Evolutionary conservation across 75 land plant genomes (phyloP).

Genomic region (Cunninghamia lanceolata): DNA sequence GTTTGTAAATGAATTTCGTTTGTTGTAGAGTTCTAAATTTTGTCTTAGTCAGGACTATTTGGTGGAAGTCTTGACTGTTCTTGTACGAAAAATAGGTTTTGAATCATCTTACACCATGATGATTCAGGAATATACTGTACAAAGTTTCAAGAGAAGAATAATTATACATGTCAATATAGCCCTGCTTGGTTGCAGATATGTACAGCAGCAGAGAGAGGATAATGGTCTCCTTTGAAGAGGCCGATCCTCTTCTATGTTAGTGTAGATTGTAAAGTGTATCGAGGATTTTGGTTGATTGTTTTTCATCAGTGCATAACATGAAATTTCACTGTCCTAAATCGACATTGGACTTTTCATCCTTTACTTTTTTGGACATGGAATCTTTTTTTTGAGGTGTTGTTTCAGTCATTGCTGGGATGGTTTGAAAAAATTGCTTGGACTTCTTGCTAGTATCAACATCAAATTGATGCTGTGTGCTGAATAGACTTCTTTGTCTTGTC

Average conservation of each 20-base stretch:
- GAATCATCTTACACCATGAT: neutral
- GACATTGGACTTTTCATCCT: neutral
- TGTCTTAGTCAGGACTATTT: neutral
- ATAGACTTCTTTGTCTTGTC: neutral
- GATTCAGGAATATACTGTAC: constrained; percentile 10
- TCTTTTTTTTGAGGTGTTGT: neutral
- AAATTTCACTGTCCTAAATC: neutral
- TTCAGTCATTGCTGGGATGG: neutral
- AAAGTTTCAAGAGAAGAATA: constrained; percentile 9
- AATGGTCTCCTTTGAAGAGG: neutral
- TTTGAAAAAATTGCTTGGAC: neutral
- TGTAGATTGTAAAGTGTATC: neutral
- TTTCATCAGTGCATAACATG: neutral
- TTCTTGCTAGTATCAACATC: neutral
- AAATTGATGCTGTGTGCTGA: neutral
- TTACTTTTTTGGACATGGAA: neutral
- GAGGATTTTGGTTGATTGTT: neutral
- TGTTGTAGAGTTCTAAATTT: constrained; percentile 12
- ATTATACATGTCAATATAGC: neutral
- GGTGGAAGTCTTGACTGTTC: neutral
- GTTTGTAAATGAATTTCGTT: constrained; percentile 7
- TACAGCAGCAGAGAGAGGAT: constrained; percentile 6
- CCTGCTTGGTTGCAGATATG: constrained; percentile 6
- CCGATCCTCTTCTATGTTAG: neutral
- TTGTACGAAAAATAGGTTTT: neutral